phyloP scores from a whole-genome alignment of 2,329 filamentous ascomycete genomes.

The Chrysoporthe cubensis region DNA sequence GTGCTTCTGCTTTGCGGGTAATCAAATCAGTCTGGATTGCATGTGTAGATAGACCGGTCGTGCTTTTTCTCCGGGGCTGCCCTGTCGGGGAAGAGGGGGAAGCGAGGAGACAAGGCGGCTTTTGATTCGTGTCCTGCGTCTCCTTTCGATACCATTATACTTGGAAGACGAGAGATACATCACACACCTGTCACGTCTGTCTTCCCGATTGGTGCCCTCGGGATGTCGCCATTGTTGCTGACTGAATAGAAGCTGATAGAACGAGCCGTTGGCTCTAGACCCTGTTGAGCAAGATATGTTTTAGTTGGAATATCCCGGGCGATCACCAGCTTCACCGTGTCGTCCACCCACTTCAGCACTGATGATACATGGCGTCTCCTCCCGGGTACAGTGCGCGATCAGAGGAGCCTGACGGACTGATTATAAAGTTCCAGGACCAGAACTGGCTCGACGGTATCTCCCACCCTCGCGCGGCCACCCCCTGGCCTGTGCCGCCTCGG shows the following conservation, averaged over 20 bases:
- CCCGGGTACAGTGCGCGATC: too few species aligned
- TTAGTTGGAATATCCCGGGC: background rate
- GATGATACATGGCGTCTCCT: too few species aligned
- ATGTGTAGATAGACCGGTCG: constrained; percentile 18
- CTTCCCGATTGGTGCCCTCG: background rate
- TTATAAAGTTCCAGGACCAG: background rate
- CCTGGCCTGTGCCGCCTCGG: background rate
- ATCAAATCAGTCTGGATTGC: constrained; percentile 6
- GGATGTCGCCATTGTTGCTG: background rate
- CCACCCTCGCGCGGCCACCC: background rate
- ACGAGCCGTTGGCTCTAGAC: background rate
- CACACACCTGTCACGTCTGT: background rate
- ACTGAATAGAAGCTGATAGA: background rate
- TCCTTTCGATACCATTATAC: constrained; percentile 41
- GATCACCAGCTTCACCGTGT: background rate
- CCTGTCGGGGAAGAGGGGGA: background rate
- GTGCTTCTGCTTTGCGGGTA: constrained; percentile 7
- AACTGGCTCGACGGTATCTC: background rate
- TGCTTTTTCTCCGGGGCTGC: background rate
- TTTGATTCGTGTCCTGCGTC: constrained; percentile 9
- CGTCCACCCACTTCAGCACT: background rate
- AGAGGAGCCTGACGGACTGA: background rate
- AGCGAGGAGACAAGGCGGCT: background rate
- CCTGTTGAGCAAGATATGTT: background rate
- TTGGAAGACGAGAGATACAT: constrained; percentile 2